Base-by-base conservation (phyloP, 495 filamentous ascomycete species). In the Tirmania nivea region DNA sequence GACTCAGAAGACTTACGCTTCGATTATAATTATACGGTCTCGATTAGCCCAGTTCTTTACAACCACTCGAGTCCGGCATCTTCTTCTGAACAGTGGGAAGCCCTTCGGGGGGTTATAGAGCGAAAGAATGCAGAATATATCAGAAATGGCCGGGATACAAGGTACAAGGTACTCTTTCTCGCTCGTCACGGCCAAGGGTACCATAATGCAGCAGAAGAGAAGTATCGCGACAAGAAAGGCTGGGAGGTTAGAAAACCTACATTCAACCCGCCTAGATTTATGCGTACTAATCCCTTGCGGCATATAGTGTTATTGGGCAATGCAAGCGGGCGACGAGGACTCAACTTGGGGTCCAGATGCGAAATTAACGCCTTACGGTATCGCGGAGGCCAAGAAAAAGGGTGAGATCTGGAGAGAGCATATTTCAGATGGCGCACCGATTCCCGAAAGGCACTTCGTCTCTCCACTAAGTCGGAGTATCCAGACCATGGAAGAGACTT, bases 381-480 rank as follows among this genome's bases (percentile, higher is more conserved):
- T 58, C 37, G 37, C 58, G 2, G 59, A 61, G 39, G 59, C 54
- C 3, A 54, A 57, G 19, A 51, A 34, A 34, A 61, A 54, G 10
- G 55, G 54, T 1, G 52, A 57, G 16, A 54, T 58, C 54, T 61
- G 59, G 59, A 57, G 21, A n/a, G 19, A 14, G 10, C 34, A 61
- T n/a, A 35, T 61, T 21, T 20, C 34, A 1, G 20, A 35, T 17
- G 55, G 59, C 1, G 48, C 60, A 17, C 59, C 59, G 0, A 34
- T 35, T 12, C 59, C 59, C 7, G 54, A 61, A 48, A 51, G 49
- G 10, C 59, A 61, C 34, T 53, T 54, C 9, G 59, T 61, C 11
- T 61, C 58, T 1, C 59, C 59, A 7, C 58, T 61, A n/a, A 61
- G 58, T n/a, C 59, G 59, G 10, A 61, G 58, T 14, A 54, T 61